Percentiles rank a stretch among this genome's conserved stretches.
phyloP scores from a whole-genome alignment of 768 basidiomycete species.

The Trametes sanguinea region DNA sequence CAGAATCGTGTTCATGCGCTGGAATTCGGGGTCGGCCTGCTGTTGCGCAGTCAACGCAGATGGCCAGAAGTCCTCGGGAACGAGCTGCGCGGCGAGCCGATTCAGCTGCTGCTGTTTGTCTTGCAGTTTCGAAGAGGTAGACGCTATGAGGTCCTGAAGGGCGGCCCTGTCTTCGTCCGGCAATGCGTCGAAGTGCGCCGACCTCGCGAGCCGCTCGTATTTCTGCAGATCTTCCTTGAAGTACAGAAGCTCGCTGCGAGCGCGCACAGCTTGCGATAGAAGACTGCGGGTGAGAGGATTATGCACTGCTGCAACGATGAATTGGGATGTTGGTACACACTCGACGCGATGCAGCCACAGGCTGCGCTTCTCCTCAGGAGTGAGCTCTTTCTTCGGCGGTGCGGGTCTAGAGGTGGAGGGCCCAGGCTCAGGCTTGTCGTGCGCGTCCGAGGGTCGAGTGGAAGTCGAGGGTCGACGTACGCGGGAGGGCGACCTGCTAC shows the following conservation, averaged over 20 bases:
- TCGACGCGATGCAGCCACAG: constrained; percentile 45
- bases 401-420: constrained; percentile 1
- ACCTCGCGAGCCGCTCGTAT: constrained; percentile 30
- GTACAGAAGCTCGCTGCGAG: constrained; percentile 36
- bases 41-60: constrained; percentile 10
- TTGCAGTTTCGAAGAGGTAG: constrained; percentile 29
- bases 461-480: not conserved
- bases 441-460: not conserved
- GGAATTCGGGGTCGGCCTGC: constrained; percentile 29
- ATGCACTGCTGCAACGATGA: not conserved
- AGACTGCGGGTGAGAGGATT: constrained; percentile 29
- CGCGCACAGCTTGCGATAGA: constrained; percentile 37
- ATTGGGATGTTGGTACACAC: constrained; percentile 31
- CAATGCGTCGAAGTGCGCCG: constrained; percentile 29
- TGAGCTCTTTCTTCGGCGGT: constrained; percentile 25
- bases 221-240: constrained; percentile 37
- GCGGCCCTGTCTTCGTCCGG: constrained; percentile 29
- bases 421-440: not conserved
- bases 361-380: constrained; percentile 40
- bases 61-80: constrained; percentile 45
- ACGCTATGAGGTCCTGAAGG: constrained; percentile 29
- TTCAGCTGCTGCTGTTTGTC: constrained; percentile 39
- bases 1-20: constrained; percentile 33
- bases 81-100: constrained; percentile 32
- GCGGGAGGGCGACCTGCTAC: constrained; percentile 14